Percentiles rank a stretch among this genome's conserved stretches.
Evolutionary conservation across 2,329 filamentous ascomycete genomes (phyloP).

Genomic region (Pseudogymnoascus sp.): DNA sequence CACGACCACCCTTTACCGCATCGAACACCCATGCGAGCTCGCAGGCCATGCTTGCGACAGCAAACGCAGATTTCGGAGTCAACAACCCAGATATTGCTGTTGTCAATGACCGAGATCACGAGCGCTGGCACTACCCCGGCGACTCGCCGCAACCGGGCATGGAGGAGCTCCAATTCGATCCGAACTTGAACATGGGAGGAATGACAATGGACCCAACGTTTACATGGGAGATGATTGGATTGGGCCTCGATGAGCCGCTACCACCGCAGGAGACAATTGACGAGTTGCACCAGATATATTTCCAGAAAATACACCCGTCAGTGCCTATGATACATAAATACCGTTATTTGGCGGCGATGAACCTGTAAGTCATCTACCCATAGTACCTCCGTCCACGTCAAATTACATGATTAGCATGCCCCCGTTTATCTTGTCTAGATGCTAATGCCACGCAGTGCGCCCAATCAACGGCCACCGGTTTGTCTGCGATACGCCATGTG

Average conservation of each 20-base stretch:
- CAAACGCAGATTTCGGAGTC: constrained; percentile 33
- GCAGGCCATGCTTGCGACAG: not conserved
- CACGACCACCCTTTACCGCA: constrained; percentile 17
- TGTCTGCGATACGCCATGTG: constrained; percentile 91
- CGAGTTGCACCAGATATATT: constrained; percentile 70
- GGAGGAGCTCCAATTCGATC: constrained; percentile 52
- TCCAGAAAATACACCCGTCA: constrained; percentile 81
- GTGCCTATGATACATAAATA: constrained; percentile 83
- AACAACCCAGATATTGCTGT: constrained; percentile 42
- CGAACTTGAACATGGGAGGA: constrained; percentile 39
- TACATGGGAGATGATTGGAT: constrained; percentile 73
- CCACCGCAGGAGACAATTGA: constrained; percentile 65
- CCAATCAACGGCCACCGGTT: constrained; percentile 75
- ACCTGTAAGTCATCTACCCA: constrained; percentile 49
- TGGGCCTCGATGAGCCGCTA: constrained; percentile 62
- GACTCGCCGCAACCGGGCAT: constrained; percentile 46
- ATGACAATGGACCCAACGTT: constrained; percentile 49
- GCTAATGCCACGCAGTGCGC: constrained; percentile 44
- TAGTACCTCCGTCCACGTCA: constrained; percentile 1
- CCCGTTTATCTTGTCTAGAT: not conserved
- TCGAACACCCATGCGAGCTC: constrained; percentile 9
- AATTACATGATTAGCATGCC: not conserved
- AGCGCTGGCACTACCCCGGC: constrained; percentile 46
- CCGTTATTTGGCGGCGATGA: constrained; percentile 81
- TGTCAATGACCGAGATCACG: constrained; percentile 40